Base-by-base conservation (phyloP, 495 filamentous ascomycete species). In the Eremomyces bilateralis region DNA sequence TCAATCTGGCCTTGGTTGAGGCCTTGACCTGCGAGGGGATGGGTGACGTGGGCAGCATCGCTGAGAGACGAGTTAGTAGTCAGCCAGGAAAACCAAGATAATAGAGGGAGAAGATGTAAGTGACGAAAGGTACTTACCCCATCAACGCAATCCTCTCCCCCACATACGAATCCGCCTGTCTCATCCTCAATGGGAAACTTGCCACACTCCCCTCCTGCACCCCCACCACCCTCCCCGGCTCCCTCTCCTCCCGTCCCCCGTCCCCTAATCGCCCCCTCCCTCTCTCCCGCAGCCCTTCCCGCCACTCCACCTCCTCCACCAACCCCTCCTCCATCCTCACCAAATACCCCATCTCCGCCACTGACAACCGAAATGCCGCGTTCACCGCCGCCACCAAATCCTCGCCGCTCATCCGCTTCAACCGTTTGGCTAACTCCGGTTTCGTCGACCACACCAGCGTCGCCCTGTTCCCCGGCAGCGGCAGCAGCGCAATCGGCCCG, bases 391-490 rank as follows among this genome's bases (percentile, higher is more conserved):
- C 73, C 3, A 75, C 56, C 48, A 95, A 90, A 44, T 90, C 76
- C 6, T 60, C 56, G 1, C 70, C 19, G 10, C 15, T 58, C 12
- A 95, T 59, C 4, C 64, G 64, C 56, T 93, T 94, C 21, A 99
- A 65, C 29, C 72, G 63, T 8, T 76, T 64, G 4, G 90, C 84
- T 41, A 83, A 66, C 24, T 65, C 53, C 16, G 80, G 72, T 1
- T 73, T 79, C 3, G 88, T 93, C 0, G 80, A 85, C 88, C 88
- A 99, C 21, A 99, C 88, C 0, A 99, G 61, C 0, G 81, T 79
- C 3, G 81, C 70, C 42, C 67, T 67, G 42, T 79, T 75, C 12
- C 75, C 76, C 2, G 88, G 88, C 1, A 95, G 60, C n/a, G 88
- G 85, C 1, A 99, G 66, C 44, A 95, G 67, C 4, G 88, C 88